These are phyloP conservation scores for Musa acuminata DNA, from an alignment of 176 grass and related monocot species.

Conservation along the genomic window DNA sequence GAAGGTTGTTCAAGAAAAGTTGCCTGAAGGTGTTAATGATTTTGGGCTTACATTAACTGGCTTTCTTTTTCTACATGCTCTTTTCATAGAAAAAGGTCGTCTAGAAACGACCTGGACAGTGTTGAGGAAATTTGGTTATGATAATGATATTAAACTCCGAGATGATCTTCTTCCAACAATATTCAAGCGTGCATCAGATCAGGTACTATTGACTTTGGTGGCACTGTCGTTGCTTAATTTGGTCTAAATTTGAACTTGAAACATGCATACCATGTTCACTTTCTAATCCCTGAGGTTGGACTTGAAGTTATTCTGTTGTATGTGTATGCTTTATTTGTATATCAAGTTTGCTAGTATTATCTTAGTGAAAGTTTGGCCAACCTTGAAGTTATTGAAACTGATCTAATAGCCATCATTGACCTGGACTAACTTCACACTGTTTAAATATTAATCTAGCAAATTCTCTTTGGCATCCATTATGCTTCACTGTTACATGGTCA, in stretches of 20 bases:
- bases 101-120: slow-evolving; percentile 98
- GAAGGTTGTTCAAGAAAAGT: slow-evolving; percentile 96
- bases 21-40: slow-evolving; percentile 85
- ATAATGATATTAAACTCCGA: slow-evolving; percentile 90
- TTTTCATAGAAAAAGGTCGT: slow-evolving; percentile 98
- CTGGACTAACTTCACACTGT: too few relatives aligned
- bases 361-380: too few relatives aligned
- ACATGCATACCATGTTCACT: not conserved
- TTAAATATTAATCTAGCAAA: too few relatives aligned
- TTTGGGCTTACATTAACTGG: slow-evolving; percentile 87
- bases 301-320: not conserved
- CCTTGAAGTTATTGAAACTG: too few relatives aligned
- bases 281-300: not conserved
- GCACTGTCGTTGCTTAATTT: not conserved
- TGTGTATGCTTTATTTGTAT: not conserved
- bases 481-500: not conserved
- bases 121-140: slow-evolving; percentile 93
- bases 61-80: slow-evolving; percentile 92
- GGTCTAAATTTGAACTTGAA: not conserved
- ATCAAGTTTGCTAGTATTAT: too few relatives aligned
- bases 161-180: slow-evolving; percentile 63
- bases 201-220: slow-evolving; percentile 34
- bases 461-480: too few relatives aligned
- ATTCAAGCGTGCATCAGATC: slow-evolving; percentile 83
- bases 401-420: too few relatives aligned